Conservation (phyloP, 176 grass and related monocot species). For the Phoenix dactylifera region DNA sequence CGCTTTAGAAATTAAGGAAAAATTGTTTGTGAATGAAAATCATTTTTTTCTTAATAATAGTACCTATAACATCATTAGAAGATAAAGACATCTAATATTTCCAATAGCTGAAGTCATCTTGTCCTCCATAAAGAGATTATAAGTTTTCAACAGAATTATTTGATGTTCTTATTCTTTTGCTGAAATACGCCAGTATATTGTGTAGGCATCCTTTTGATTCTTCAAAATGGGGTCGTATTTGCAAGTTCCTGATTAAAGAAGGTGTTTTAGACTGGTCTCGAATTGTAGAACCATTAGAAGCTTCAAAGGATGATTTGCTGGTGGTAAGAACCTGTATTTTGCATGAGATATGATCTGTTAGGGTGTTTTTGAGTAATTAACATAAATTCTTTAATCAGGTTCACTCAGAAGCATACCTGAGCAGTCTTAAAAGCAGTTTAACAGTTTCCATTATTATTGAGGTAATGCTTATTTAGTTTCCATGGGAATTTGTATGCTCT, state of each 20-base stretch:
- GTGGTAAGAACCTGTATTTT: constrained; percentile 41
- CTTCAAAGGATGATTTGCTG: constrained; percentile 69
- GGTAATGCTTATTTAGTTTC: constrained; percentile 28
- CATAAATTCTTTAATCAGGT: constrained; percentile 35
- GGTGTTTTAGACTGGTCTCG: constrained; percentile 47
- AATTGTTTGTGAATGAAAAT: too few species aligned
- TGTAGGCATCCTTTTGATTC: constrained; percentile 96
- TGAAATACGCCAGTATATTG: constrained; percentile 1
- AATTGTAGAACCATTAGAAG: constrained; percentile 72
- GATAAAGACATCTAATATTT: too few species aligned
- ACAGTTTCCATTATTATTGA: constrained; percentile 73
- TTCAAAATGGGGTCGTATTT: constrained; percentile 83
- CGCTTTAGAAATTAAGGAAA: too few species aligned
- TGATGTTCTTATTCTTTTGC: not conserved
- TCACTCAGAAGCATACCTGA: constrained; percentile 57
- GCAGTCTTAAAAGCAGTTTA: constrained; percentile 63
- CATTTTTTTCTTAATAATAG: too few species aligned
- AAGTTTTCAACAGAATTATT: not conserved
- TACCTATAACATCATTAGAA: too few species aligned
- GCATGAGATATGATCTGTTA: not conserved
- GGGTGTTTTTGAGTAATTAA: not conserved
- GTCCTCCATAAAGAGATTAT: not conserved
- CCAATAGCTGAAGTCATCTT: not conserved
- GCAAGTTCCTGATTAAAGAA: constrained; percentile 55
- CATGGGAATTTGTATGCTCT: too few species aligned